These are phyloP conservation scores for Ceratorhiza oryzae-sativae DNA, from an alignment of 1,284 basidiomycete species.

Conservation along the genomic window DNA sequence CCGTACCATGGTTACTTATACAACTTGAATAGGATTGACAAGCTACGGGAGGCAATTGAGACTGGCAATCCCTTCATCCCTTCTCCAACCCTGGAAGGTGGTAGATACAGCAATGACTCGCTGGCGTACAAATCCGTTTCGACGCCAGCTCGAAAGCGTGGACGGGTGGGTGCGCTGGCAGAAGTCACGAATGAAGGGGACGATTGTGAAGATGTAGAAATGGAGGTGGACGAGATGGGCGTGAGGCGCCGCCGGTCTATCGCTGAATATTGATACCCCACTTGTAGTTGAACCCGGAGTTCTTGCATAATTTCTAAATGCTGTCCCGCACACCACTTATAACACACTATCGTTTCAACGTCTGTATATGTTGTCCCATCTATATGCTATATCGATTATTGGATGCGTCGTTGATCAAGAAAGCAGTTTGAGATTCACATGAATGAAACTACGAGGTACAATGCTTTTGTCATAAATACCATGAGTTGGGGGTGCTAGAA, in stretches of 20 bases:
- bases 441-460: conserved; percentile 9
- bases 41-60: conserved; percentile 31
- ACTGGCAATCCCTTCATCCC: conserved; percentile 19
- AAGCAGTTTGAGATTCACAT: neutral
- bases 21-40: conserved; percentile 15
- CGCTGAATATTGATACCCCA: conserved; percentile 4
- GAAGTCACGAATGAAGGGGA: conserved; percentile 29
- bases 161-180: conserved; percentile 16
- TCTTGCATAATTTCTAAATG: neutral
- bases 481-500: neutral
- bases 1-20: too few species aligned
- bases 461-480: conserved; percentile 23
- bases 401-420: neutral
- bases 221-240: conserved; percentile 35
- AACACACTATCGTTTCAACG: conserved; percentile 16
- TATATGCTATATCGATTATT: conserved; percentile 20
- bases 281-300: conserved; percentile 4
- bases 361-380: conserved; percentile 24
- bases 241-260: conserved; percentile 27
- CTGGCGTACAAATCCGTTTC: conserved; percentile 12
- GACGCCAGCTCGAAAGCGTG: conserved; percentile 24
- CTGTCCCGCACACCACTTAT: neutral
- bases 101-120: conserved; percentile 23
- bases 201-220: conserved; percentile 17
- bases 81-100: conserved; percentile 17